Evolutionary conservation across 208 protist species (phyloP).

Genomic region (Leishmania gerbilli): DNA sequence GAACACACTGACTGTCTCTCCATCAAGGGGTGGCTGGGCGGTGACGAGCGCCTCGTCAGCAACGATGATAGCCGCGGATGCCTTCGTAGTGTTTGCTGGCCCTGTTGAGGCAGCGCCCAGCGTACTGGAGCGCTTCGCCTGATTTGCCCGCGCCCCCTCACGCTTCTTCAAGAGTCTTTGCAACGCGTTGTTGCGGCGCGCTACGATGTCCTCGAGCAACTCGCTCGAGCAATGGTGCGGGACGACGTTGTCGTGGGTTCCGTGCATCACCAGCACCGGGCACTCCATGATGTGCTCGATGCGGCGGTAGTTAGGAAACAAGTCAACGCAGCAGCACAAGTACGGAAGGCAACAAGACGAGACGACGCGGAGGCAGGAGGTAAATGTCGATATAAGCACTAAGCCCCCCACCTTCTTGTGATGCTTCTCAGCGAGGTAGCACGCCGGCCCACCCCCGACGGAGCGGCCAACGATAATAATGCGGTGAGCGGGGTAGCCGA

Average conservation of each 20-base stretch:
- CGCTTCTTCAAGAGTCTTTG: conserved; percentile 1
- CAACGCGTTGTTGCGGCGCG: background rate
- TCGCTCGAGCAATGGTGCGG: conserved; percentile 50
- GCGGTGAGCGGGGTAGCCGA: conserved; percentile 40
- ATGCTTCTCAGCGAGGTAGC: conserved; percentile 74
- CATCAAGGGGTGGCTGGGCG: background rate
- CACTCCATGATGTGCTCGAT: conserved; percentile 48
- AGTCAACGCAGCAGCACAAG: conserved; percentile 45
- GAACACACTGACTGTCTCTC: conserved; percentile 11
- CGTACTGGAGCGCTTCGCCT: background rate
- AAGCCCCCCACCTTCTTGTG: conserved; percentile 60
- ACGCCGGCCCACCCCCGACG: conserved; percentile 76
- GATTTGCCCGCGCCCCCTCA: background rate
- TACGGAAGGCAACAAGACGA: conserved; percentile 30
- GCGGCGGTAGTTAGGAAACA: conserved; percentile 63
- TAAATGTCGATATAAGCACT: conserved; percentile 75
- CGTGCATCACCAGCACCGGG: conserved; percentile 76
- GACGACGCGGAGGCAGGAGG: conserved; percentile 62
- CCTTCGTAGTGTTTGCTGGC: background rate
- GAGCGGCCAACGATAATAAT: conserved; percentile 76
- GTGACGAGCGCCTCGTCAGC: background rate
- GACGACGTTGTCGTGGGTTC: conserved; percentile 57
- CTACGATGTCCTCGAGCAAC: conserved; percentile 25
- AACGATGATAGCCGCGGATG: background rate
- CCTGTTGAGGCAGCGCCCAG: background rate